These are phyloP conservation scores for Penicillium maclennaniae DNA, from an alignment of 495 filamentous ascomycete genomes.

Conservation along the genomic window DNA sequence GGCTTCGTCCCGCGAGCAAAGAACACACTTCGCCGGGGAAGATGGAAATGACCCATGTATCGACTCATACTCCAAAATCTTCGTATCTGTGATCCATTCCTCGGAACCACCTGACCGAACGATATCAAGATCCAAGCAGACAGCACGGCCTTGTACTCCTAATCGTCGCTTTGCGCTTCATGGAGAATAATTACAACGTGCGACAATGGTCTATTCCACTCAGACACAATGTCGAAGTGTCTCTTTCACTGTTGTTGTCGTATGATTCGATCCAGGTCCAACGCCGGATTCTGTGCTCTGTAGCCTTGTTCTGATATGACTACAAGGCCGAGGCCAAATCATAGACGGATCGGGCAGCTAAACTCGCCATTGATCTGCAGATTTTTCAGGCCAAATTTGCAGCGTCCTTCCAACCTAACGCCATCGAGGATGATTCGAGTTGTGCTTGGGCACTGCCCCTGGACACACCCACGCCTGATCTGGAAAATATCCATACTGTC, in stretches of 20 bases:
- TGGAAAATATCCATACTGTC: slow-evolving; percentile 25
- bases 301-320: slow-evolving; percentile 32
- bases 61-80: slow-evolving; percentile 25
- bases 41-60: no score
- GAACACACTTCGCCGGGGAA: no score
- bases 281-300: slow-evolving; percentile 30
- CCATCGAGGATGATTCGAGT: slow-evolving; percentile 26
- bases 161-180: slow-evolving; percentile 18
- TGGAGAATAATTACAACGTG: slow-evolving; percentile 24
- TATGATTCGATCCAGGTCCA: slow-evolving; percentile 34
- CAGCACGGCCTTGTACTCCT: slow-evolving; percentile 15
- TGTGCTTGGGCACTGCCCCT: slow-evolving; percentile 25
- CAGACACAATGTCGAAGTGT: slow-evolving; percentile 17
- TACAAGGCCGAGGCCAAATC: slow-evolving; percentile 19
- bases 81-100: slow-evolving; percentile 25
- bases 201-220: slow-evolving; percentile 20
- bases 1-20: no score
- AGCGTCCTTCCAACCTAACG: slow-evolving; percentile 21
- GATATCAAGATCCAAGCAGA: slow-evolving; percentile 20
- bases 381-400: slow-evolving; percentile 25
- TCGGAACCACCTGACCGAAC: slow-evolving; percentile 12
- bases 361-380: slow-evolving; percentile 37
- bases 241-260: slow-evolving; percentile 55
- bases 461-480: slow-evolving; percentile 23
- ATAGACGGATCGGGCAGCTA: slow-evolving; percentile 20